Conservation (phyloP, 192 early-diverging fungal genomes). For the Umbelopsis vinacea region DNA sequence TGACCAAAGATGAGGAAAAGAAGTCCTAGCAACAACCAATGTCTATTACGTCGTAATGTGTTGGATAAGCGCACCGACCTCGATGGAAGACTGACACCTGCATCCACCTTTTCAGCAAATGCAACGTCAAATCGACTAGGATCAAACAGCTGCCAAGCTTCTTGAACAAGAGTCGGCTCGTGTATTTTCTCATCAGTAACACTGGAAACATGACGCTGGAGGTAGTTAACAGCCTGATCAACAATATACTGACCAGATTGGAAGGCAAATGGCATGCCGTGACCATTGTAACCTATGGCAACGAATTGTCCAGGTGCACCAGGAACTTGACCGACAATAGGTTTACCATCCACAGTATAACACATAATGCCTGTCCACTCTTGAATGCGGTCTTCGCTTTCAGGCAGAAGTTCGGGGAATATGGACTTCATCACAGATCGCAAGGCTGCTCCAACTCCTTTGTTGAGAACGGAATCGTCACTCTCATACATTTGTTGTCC, state of each 20-base stretch:
- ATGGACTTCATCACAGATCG: not conserved
- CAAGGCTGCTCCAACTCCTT: not conserved
- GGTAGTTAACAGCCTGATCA: not conserved
- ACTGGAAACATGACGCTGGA: not conserved
- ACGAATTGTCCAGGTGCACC: not conserved
- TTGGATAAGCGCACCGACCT: not conserved
- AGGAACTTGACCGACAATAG: not conserved
- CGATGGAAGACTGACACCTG: not conserved
- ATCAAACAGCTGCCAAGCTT: conserved; percentile 8
- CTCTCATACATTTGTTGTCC: conserved; percentile 13
- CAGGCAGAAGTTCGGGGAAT: not conserved
- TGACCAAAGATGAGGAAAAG: not conserved
- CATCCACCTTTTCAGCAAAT: not conserved
- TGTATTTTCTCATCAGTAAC: not conserved
- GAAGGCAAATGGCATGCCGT: conserved; percentile 12
- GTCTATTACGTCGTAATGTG: not conserved
- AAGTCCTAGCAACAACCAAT: not conserved
- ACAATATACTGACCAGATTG: conserved; percentile 9
- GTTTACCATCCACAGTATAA: not conserved
- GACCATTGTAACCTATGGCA: conserved; percentile 11
- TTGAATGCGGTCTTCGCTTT: not conserved
- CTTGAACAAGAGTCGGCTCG: not conserved
- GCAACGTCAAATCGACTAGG: not conserved
- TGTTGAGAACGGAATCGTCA: conserved; percentile 1
- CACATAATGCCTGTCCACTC: conserved; percentile 16